These are phyloP conservation scores for Phlegmacium glaucopus DNA, from an alignment of 768 basidiomycete genomes.

Conservation along the genomic window DNA sequence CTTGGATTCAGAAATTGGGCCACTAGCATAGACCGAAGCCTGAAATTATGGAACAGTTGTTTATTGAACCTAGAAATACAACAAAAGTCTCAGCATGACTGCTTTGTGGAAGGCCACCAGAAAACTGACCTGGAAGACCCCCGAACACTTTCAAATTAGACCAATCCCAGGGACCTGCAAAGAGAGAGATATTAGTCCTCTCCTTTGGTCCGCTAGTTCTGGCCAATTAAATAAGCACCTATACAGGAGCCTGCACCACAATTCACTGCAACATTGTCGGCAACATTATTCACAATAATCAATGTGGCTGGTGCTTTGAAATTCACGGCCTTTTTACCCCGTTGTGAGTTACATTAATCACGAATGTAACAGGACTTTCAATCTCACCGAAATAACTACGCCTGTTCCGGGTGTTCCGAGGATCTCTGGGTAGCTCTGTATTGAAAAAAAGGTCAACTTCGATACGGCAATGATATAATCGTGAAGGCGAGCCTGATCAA, in stretches of 20 bases:
- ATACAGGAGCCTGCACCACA: background rate
- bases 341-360: background rate
- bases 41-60: too few relatives aligned
- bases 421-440: background rate
- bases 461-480: background rate
- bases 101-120: too few relatives aligned
- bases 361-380: background rate
- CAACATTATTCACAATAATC: background rate
- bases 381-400: background rate
- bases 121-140: constrained; percentile 10
- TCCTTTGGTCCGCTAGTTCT: too few relatives aligned
- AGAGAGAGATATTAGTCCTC: background rate
- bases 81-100: too few relatives aligned
- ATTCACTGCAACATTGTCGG: background rate
- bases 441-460: constrained; percentile 16
- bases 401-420: background rate
- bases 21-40: too few relatives aligned
- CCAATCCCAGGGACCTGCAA: constrained; percentile 14
- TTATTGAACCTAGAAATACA: too few relatives aligned
- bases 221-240: background rate
- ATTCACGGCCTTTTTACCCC: background rate
- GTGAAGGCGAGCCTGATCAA: constrained; percentile 44
- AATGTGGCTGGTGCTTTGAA: background rate
- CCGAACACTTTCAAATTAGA: constrained; percentile 11
- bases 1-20: too few relatives aligned